Conservation (phyloP, 768 basidiomycete species). For the Mycena olivaceomarginata region DNA sequence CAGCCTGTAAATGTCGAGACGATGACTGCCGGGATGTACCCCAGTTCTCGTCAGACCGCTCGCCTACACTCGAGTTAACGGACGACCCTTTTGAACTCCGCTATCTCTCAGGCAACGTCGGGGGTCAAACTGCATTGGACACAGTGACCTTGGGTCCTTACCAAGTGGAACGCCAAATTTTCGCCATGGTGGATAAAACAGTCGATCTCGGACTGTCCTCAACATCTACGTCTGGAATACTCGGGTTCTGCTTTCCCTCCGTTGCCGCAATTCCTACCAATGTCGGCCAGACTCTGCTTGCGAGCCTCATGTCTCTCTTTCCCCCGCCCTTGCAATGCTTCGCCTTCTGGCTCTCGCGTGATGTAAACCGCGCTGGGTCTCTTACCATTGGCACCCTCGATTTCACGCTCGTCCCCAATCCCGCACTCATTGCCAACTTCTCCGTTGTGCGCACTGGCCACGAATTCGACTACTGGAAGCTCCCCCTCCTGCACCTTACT, state of each 20-base stretch:
- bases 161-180: constrained; percentile 66
- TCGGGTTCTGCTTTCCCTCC: constrained; percentile 72
- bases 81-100: constrained; percentile 62
- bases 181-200: constrained; percentile 69
- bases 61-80: constrained; percentile 56
- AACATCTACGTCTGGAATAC: constrained; percentile 72
- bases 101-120: constrained; percentile 72
- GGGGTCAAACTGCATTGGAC: constrained; percentile 68
- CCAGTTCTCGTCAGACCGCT: constrained; percentile 58
- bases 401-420: constrained; percentile 54
- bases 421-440: constrained; percentile 56
- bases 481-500: constrained; percentile 66
- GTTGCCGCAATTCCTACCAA: constrained; percentile 67
- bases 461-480: constrained; percentile 75
- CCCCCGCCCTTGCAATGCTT: constrained; percentile 66
- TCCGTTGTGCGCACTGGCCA: constrained; percentile 61
- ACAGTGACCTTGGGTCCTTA: constrained; percentile 66
- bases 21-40: constrained; percentile 67
- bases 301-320: constrained; percentile 67
- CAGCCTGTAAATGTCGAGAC: constrained; percentile 67
- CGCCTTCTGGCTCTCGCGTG: constrained; percentile 69
- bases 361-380: constrained; percentile 58
- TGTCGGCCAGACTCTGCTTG: constrained; percentile 65
- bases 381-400: constrained; percentile 75
- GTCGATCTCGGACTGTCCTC: constrained; percentile 63